Evolutionary conservation across 140 eudicot genomes (phyloP).

Genomic region (Cichorium intybus): DNA sequence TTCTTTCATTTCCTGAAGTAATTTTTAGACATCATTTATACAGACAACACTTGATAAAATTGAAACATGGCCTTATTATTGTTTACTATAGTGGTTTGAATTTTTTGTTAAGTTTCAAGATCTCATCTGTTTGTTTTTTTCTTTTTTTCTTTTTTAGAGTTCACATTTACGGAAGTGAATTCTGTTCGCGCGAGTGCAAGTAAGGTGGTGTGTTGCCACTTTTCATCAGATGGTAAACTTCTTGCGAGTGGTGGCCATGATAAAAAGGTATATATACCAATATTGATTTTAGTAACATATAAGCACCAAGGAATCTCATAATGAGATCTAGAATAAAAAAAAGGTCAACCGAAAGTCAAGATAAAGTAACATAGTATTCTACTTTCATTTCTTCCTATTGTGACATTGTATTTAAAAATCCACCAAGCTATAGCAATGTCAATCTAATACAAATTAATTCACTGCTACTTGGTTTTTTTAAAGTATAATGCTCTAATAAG

Average conservation of each 20-base stretch:
- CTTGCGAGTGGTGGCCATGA: constrained; percentile 99
- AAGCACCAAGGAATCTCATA: too few relatives aligned
- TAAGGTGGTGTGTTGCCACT: constrained; percentile 93
- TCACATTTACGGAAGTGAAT: constrained; percentile 76
- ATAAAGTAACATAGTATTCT: too few relatives aligned
- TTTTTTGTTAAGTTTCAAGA: neutral
- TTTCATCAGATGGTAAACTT: constrained; percentile 93
- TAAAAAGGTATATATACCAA: constrained; percentile 57
- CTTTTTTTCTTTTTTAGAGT: constrained; percentile 46
- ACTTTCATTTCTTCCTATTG: neutral
- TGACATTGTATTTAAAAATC: too few relatives aligned
- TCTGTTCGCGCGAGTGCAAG: constrained; percentile 82
- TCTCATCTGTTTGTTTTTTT: neutral
- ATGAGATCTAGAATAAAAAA: too few relatives aligned
- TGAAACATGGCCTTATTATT: neutral
- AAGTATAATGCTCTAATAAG: neutral
- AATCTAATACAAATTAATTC: too few relatives aligned
- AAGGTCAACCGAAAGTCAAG: too few relatives aligned
- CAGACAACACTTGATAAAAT: too few relatives aligned
- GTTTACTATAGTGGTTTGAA: too few relatives aligned
- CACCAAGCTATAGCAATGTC: too few relatives aligned
- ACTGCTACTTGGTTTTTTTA: too few relatives aligned
- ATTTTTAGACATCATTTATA: too few relatives aligned
- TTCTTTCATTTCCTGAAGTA: too few relatives aligned
- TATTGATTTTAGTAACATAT: neutral